Base-by-base conservation (phyloP, 2,329 filamentous ascomycete genomes). In the Fusarium verticillioides region DNA sequence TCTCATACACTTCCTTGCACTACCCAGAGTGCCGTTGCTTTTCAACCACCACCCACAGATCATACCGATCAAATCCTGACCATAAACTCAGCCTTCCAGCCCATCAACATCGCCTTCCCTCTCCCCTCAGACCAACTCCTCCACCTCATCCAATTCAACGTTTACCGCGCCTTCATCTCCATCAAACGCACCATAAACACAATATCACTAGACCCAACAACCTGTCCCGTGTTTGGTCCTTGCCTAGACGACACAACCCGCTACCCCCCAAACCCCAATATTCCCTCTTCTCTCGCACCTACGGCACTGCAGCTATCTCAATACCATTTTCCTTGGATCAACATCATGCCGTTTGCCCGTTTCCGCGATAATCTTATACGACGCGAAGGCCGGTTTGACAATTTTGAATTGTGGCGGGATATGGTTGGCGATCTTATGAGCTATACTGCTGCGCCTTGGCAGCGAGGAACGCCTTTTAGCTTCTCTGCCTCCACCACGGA, bases 301-400 rank as follows among this genome's bases (percentile, higher is more conserved):
- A 63, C 54, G 0, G 2, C 23, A 13, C 61, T 63, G 0, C 56
- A 63, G 4, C 30, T 21, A 8, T 32, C 54, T 26, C 61, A 21
- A 0, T 50, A 60, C 9, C 43, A 63, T n/a, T 61, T 61, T 23
- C 61, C 61, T 8, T 63, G 43, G 56, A 61, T 63, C 28, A 63
- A 63, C 6, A 49, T 50, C 0, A 50, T 63, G 7, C 61, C 61
- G 0, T 61, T 63, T 1, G 9, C 36, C 4, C 30, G 30, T 3
- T 3, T 61, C 0, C 56, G 56, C 0, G 43, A 63, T 1, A 63
- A 63, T 19, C 43, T 61, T 2, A 50, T 63, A 1, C 19, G 37
- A 0, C 54, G 37, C 3, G 56, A 43, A 37, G 56, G 61, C 1
- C 56, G 19, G 15, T 63, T 61, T 18, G 37, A 63, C 1, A 30